Evolutionary conservation across 768 basidiomycete species (phyloP).

Genomic region (Pleurotus sapidus): DNA sequence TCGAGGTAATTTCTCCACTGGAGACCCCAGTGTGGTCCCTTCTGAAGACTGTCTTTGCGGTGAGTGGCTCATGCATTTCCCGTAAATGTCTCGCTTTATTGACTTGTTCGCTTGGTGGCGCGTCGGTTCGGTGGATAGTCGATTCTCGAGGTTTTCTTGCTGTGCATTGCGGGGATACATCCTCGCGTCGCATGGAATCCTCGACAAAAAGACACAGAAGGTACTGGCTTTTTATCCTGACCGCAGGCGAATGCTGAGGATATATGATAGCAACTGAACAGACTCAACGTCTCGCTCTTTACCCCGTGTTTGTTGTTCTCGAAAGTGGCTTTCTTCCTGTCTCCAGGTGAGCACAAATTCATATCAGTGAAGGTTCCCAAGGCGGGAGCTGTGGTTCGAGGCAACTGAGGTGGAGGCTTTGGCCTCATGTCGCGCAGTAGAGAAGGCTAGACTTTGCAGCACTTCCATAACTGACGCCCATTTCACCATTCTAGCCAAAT

Average conservation of each 20-base stretch:
- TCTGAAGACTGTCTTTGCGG: conserved; percentile 57
- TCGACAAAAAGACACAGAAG: conserved; percentile 89
- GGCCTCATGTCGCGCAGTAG: too few relatives aligned
- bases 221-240: conserved; percentile 30
- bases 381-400: not conserved
- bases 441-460: too few relatives aligned
- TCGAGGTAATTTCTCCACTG: conserved; percentile 5
- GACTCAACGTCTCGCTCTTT: conserved; percentile 86
- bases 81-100: conserved; percentile 6
- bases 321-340: conserved; percentile 91
- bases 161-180: conserved; percentile 85
- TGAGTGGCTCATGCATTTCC: conserved; percentile 21
- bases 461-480: too few relatives aligned
- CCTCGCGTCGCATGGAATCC: conserved; percentile 74
- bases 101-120: not conserved
- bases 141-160: conserved; percentile 83
- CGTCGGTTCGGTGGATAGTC: conserved; percentile 44
- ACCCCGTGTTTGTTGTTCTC: conserved; percentile 87
- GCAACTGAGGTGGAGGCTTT: too few relatives aligned
- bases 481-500: conserved; percentile 51
- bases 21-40: conserved; percentile 38
- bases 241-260: conserved; percentile 8
- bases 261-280: conserved; percentile 60
- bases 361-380: not conserved
- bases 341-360: conserved; percentile 53